These are phyloP conservation scores for Turnera subulata DNA, from an alignment of 345 rosid genomes.

Conservation along the genomic window DNA sequence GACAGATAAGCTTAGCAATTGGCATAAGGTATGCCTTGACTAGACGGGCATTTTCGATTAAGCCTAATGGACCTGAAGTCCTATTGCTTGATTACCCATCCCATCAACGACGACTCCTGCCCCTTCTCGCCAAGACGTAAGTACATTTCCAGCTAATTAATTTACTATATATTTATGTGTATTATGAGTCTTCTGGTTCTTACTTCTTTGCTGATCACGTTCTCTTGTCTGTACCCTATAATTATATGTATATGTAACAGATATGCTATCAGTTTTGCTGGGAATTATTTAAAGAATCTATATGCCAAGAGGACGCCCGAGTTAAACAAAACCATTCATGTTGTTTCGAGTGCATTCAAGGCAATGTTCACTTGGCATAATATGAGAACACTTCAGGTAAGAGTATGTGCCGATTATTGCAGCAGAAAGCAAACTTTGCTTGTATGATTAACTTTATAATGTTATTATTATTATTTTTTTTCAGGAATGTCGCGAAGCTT, in stretches of 20 bases:
- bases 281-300: constrained; percentile 68
- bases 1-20: constrained; percentile 69
- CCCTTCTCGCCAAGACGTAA: constrained; percentile 93
- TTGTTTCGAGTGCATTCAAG: constrained; percentile 80
- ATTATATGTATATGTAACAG: constrained; percentile 44
- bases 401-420: no score
- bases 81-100: constrained; percentile 91
- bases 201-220: background rate
- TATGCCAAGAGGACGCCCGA: constrained; percentile 78
- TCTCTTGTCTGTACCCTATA: no score
- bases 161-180: background rate
- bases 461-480: constrained; percentile 1
- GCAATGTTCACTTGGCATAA: constrained; percentile 83
- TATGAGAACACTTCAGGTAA: constrained; percentile 93
- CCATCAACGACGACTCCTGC: constrained; percentile 87
- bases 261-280: constrained; percentile 78
- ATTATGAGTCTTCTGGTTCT: no score
- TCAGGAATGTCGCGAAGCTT: constrained; percentile 97
- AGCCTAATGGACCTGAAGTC: constrained; percentile 71
- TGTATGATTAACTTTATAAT: no score
- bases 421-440: no score
- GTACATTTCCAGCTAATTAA: constrained; percentile 15
- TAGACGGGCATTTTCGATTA: constrained; percentile 74
- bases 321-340: constrained; percentile 70
- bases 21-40: constrained; percentile 78